Percentiles rank a stretch among this genome's conserved stretches.
Evolutionary conservation across 305 asterid species (phyloP).

Genomic region (Ajuga reptans): DNA sequence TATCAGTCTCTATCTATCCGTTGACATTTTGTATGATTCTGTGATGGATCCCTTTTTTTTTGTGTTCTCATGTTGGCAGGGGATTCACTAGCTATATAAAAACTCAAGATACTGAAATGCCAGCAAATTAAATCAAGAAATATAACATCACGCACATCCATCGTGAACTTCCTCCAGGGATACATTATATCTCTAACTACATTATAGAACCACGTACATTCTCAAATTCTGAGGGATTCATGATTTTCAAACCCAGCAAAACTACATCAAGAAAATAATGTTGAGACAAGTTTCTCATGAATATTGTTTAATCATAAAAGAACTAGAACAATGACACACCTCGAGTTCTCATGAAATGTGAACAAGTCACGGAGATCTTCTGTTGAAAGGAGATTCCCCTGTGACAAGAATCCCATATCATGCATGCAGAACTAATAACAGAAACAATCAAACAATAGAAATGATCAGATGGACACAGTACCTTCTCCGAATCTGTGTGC

Average conservation of each 20-base stretch:
- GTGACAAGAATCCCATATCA: slow-evolving; percentile 27
- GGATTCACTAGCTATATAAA: not conserved
- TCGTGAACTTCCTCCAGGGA: not conserved
- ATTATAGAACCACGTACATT: not conserved
- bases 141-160: not conserved
- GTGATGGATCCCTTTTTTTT: not conserved
- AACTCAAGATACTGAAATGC: not conserved
- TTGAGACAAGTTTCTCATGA: not conserved
- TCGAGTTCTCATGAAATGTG: slow-evolving; percentile 63
- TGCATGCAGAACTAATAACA: slow-evolving; percentile 18
- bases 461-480: slow-evolving; percentile 13
- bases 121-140: not conserved
- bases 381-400: slow-evolving; percentile 82
- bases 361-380: slow-evolving; percentile 95
- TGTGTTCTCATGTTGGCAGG: not conserved
- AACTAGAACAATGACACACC: slow-evolving; percentile 40
- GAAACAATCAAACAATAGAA: slow-evolving; percentile 10
- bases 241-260: slow-evolving; percentile 2
- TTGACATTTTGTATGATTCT: too few species aligned
- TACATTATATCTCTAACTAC: not conserved
- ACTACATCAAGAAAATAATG: not conserved
- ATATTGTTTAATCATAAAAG: not conserved
- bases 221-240: not conserved
- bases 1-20: too few species aligned
- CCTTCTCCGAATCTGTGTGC: slow-evolving; percentile 63